Base-by-base conservation (phyloP, 306 rosid genomes). In the Cucurbita maxima region DNA sequence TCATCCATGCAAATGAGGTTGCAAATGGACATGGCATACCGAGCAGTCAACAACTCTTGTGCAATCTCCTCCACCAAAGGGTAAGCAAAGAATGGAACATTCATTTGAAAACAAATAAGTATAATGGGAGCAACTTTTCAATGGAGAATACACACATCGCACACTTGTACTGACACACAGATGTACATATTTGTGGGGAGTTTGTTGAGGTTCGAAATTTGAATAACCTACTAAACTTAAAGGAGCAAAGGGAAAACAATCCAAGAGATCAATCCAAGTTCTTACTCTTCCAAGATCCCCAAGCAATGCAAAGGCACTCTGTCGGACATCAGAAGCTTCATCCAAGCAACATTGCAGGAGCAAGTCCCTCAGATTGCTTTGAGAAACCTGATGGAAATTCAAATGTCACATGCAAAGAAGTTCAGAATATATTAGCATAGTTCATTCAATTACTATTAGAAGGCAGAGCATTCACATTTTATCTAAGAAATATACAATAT, bases 231-330 rank as follows among this genome's bases (percentile, higher is more conserved):
- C 41, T 45, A 44, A 66, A 66, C 10, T 10, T 18, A 44, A 20
- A 19, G 38, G 55, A 43, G 8, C 15, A 59, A 22, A 8, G 6
- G 71, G 20, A 60, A 50, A 10, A 45, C 36, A 58, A 41, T 74
- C 73, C 47, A 50, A 69, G 67, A 40, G 54, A 75, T 51, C 20
- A 56, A 37, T 66, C 38, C 52, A 34, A 58, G 70, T 53, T 12
- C 97, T 88, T 91, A 95, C 99, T 82, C 97, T 86, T 38, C 97
- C 97, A 76, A 91, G 96, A 84, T 95, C 99, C 67, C 99, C 99
- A 69, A 95, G 92, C 77, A 95, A 81, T 19, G 97, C 99, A 87
- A 95, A 95, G 60, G 91, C 92, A 81, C 99, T 91, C 78, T 95
- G 99, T 44, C 97, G 90, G 74, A 95, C 90, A 85, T 95, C 99